phyloP scores from a whole-genome alignment of 768 basidiomycete genomes.

The Lactarius pseudohatsudake region DNA sequence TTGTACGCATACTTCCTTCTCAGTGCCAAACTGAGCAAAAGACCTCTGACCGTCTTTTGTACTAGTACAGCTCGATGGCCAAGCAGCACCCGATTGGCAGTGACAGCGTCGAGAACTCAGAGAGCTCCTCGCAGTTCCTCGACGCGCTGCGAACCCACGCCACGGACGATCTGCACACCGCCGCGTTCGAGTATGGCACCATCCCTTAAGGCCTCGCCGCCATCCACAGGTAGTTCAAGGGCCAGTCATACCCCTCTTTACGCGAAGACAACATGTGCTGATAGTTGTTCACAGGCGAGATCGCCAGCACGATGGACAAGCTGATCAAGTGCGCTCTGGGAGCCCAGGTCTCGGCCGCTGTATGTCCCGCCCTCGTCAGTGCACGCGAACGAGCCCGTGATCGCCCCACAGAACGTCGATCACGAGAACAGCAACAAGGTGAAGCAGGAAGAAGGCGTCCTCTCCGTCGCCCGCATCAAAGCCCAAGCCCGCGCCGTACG shows the following conservation, averaged over 20 bases:
- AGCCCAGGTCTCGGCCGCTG: constrained; percentile 85
- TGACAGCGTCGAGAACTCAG: constrained; percentile 69
- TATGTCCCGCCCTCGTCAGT: constrained; percentile 37
- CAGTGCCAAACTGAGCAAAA: background rate
- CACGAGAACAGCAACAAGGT: constrained; percentile 86
- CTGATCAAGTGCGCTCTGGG: constrained; percentile 80
- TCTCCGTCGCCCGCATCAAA: constrained; percentile 75
- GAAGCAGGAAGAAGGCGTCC: constrained; percentile 79
- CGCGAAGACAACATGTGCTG: background rate
- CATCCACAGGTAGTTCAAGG: constrained; percentile 86
- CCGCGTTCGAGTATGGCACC: constrained; percentile 82
- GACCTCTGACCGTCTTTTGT: background rate
- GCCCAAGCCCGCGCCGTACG: constrained; percentile 57
- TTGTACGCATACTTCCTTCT: constrained; percentile 49
- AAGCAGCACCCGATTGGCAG: constrained; percentile 80
- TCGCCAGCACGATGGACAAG: constrained; percentile 82
- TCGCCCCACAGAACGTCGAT: constrained; percentile 63
- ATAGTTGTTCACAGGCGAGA: constrained; percentile 49
- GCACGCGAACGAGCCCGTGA: background rate
- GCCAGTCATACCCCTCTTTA: constrained; percentile 18
- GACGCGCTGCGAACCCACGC: constrained; percentile 80
- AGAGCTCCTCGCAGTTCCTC: constrained; percentile 73
- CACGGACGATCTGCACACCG: constrained; percentile 83
- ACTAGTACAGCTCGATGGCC: constrained; percentile 54
- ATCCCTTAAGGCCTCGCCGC: constrained; percentile 81